phyloP scores from a whole-genome alignment of 768 basidiomycete genomes.

The Trametes coccinea region DNA sequence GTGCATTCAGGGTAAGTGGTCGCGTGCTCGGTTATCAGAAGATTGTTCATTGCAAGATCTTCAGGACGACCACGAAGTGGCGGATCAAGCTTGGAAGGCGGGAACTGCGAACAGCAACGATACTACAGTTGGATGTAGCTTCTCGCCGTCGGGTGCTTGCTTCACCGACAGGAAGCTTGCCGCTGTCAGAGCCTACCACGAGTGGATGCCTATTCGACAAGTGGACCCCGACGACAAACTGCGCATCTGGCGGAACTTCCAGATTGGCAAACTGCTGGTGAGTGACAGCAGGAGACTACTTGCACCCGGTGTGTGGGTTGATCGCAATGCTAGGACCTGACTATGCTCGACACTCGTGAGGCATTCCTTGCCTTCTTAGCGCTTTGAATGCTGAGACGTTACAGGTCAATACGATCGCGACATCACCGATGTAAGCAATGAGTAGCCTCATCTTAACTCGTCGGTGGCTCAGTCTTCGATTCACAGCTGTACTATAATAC shows the following conservation, averaged over 20 bases:
- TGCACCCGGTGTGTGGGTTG: no score
- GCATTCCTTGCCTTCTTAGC: conserved; percentile 15
- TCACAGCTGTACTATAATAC: conserved; percentile 51
- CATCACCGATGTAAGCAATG: conserved; percentile 49
- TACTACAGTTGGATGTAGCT: conserved; percentile 47
- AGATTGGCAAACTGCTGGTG: conserved; percentile 57
- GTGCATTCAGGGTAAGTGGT: no score
- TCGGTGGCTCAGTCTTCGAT: background rate
- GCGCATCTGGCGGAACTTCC: conserved; percentile 63
- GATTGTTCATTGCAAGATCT: no score
- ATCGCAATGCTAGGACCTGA: conserved; percentile 40
- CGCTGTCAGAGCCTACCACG: conserved; percentile 58
- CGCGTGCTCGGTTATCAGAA: no score
- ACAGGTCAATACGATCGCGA: conserved; percentile 55
- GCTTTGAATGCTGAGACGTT: background rate
- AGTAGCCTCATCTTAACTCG: background rate
- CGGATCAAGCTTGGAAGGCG: conserved; percentile 58
- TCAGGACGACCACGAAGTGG: conserved; percentile 57
- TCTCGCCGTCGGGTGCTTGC: conserved; percentile 54
- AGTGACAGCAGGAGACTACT: background rate
- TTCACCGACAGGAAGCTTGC: conserved; percentile 62
- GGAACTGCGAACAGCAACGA: conserved; percentile 59
- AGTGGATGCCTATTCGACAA: conserved; percentile 64
- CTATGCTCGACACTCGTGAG: conserved; percentile 61
- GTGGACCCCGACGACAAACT: conserved; percentile 55